Evolutionary conservation across 768 basidiomycete species (phyloP).

Genomic region (Kondoa malvinella): DNA sequence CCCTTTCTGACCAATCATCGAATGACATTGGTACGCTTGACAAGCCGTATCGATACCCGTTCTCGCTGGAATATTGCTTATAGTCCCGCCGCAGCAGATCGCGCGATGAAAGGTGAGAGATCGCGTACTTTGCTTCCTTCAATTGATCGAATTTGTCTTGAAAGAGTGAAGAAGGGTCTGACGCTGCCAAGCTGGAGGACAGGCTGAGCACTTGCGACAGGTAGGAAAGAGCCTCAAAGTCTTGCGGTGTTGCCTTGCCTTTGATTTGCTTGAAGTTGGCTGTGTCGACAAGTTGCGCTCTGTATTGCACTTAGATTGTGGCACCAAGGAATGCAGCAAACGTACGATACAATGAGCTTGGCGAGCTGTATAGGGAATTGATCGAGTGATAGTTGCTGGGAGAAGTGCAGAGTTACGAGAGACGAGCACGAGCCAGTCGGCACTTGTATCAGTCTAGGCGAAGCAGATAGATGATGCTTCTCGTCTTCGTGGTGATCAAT

Average conservation of each 20-base stretch:
- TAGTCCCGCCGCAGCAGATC: slow-evolving; percentile 88
- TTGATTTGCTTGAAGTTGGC: slow-evolving; percentile 49
- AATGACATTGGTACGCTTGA: slow-evolving; percentile 64
- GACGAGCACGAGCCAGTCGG: slow-evolving; percentile 62
- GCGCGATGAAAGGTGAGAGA: slow-evolving; percentile 49
- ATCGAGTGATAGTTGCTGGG: slow-evolving; percentile 18
- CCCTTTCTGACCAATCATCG: slow-evolving; percentile 37
- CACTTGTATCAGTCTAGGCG: slow-evolving; percentile 47
- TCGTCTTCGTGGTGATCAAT: slow-evolving; percentile 92
- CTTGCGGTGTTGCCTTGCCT: slow-evolving; percentile 55
- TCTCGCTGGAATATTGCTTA: slow-evolving; percentile 59
- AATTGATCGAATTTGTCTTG: slow-evolving; percentile 15
- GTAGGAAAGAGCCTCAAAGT: slow-evolving; percentile 53
- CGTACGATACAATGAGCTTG: slow-evolving; percentile 48
- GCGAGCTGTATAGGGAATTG: slow-evolving; percentile 47
- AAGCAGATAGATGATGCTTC: slow-evolving; percentile 41
- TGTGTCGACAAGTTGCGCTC: slow-evolving; percentile 65
- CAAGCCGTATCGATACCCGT: slow-evolving; percentile 51
- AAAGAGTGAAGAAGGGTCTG: neutral
- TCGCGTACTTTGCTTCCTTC: slow-evolving; percentile 43
- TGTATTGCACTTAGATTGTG: neutral
- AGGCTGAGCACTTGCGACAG: slow-evolving; percentile 1
- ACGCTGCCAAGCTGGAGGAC: neutral
- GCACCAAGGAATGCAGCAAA: neutral
- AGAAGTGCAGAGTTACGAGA: slow-evolving; percentile 43